These are phyloP conservation scores for Pinus tabuliformis DNA, from an alignment of 75 land plant species.

Conservation along the genomic window DNA sequence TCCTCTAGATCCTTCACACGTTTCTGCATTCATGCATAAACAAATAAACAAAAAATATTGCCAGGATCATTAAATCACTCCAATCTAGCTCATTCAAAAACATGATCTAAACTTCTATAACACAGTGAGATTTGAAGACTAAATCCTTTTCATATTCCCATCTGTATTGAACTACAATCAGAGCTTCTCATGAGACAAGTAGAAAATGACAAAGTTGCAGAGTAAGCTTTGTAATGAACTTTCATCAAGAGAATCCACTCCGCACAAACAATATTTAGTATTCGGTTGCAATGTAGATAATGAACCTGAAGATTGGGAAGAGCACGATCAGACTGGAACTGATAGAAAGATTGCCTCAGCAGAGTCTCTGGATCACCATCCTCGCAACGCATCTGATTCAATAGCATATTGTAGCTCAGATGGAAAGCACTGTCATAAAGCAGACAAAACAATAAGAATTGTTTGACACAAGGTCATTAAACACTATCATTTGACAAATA, in stretches of 20 bases:
- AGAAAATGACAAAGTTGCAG: background rate
- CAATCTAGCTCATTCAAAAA: background rate
- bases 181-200: background rate
- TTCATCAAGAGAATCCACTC: background rate
- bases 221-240: background rate
- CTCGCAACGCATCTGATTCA: constrained; percentile 96
- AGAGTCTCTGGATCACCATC: constrained; percentile 94
- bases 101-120: background rate
- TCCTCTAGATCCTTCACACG: constrained; percentile 73
- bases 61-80: background rate
- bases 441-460: no score
- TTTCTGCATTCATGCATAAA: constrained; percentile 45
- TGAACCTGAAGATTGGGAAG: constrained; percentile 90
- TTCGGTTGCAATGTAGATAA: background rate
- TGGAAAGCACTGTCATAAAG: constrained; percentile 84
- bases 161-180: no score
- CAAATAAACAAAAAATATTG: background rate
- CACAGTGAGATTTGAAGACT: background rate
- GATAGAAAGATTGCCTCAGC: constrained; percentile 87
- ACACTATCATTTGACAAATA: no score
- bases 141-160: background rate
- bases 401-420: constrained; percentile 96
- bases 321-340: constrained; percentile 91
- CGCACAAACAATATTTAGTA: background rate
- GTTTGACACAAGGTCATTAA: no score